Evolutionary conservation across 2,329 filamentous ascomycete genomes (phyloP), one percentile per base, ranked within the genome.

Genomic region (Diaporthe sp.): DNA sequence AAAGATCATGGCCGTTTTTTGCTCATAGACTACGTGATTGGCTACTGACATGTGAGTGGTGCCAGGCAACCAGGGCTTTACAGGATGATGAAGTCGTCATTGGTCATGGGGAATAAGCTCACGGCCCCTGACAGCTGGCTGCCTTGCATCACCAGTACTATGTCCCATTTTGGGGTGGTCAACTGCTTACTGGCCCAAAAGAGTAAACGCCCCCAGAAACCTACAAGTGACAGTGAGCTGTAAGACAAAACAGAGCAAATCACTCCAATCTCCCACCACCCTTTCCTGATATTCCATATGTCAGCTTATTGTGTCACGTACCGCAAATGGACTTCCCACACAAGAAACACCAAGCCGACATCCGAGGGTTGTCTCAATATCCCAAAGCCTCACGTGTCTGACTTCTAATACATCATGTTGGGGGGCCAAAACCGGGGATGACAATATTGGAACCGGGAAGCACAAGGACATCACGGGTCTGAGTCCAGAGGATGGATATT

Each of bases 231-330:
- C 3, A 44, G 39, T 63, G 39, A 9, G 7, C 0, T 28, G 20
- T 1, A 25, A 3, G 37, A 8, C 44, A n/a, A 17, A n/a, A 10
- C 8, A 61, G 37, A 39, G 58, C 37, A 37, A 12, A 17, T 58
- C 28, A 34, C 9, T 9, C 20, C 13, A 10, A 39, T 39, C 0
- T 5, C 13, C 2, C 6, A 2, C n/a, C n/a, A 39, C 13, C 31
- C 31, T 20, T 8, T 25, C 58, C 3, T 28, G 10, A 17, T 44
- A 63, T 44, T 44, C n/a, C 37, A 44, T 22, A 28, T 6, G 20
- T 63, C 37, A 63, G 58, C 58, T 63, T 44, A 63, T 63, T 25
- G 37, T 28, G 58, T 39, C 37, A 63, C 58, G 58, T 63, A 44
- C n/a, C 37, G 28, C 25, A 44, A 8, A n/a, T 17, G 15, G 3